Conservation (phyloP, 352 stramenopile genomes). For the Pythium rishiriense region DNA sequence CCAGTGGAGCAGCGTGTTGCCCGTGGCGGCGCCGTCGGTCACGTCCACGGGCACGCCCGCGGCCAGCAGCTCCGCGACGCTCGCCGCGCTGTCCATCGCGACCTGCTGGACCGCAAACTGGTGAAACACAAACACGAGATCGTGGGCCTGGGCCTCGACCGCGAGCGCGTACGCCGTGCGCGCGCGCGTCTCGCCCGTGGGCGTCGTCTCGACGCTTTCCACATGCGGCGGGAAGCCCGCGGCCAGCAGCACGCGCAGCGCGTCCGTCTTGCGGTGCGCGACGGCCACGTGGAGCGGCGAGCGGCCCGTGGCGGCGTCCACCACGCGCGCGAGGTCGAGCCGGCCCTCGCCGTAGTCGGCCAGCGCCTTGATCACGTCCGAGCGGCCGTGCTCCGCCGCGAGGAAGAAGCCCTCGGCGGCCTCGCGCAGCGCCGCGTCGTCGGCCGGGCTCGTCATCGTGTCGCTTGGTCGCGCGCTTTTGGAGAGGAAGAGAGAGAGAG, state of each 20-base stretch:
- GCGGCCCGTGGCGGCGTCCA: slow-evolving; percentile 61
- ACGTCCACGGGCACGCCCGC: slow-evolving; percentile 57
- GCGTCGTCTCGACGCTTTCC: slow-evolving; percentile 28
- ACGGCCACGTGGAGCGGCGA: slow-evolving; percentile 82
- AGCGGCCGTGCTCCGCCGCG: slow-evolving; percentile 76
- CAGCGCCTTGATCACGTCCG: slow-evolving; percentile 85
- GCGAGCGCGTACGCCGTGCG: slow-evolving; percentile 69
- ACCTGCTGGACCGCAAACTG: slow-evolving; percentile 88
- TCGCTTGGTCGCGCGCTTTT: not conserved
- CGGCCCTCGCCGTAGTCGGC: slow-evolving; percentile 58
- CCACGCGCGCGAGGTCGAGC: slow-evolving; percentile 50
- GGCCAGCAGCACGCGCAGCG: slow-evolving; percentile 73
- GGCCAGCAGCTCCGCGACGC: slow-evolving; percentile 59
- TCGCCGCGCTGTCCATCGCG: slow-evolving; percentile 55
- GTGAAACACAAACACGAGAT: slow-evolving; percentile 81
- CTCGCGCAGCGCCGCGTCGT: slow-evolving; percentile 51
- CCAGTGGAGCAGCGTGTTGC: slow-evolving; percentile 79
- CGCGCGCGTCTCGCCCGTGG: slow-evolving; percentile 9
- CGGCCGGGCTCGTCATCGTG: not conserved
- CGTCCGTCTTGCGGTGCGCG: slow-evolving; percentile 69
- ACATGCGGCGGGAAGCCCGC: slow-evolving; percentile 71
- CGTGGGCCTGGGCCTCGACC: slow-evolving; percentile 49
- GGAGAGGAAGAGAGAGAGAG: not conserved
- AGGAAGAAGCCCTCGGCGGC: slow-evolving; percentile 82
- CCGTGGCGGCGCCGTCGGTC: slow-evolving; percentile 44